Percentiles rank a stretch among this genome's conserved stretches.
Conservation (phyloP, 805 yeast species). For the Candida stauntonica region DNA sequence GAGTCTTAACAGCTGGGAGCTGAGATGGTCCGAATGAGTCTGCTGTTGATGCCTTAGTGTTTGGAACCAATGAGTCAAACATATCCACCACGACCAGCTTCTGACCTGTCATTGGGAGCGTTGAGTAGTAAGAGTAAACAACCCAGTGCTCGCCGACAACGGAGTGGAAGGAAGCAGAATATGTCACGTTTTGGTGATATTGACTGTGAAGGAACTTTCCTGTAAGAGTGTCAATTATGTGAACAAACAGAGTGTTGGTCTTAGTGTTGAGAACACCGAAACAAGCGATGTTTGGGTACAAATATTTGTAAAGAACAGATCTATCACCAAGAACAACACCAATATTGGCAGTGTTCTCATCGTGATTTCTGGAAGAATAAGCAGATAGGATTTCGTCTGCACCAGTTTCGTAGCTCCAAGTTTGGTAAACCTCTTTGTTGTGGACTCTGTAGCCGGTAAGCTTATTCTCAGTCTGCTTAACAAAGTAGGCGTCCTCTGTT, state of each 20-base stretch:
- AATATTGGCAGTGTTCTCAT: constrained; percentile 46
- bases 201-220: constrained; percentile 56
- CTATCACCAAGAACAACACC: constrained; percentile 70
- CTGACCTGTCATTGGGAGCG: constrained; percentile 44
- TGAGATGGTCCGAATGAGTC: constrained; percentile 31
- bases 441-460: constrained; percentile 24
- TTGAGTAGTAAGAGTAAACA: constrained; percentile 58
- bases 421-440: constrained; percentile 22
- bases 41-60: constrained; percentile 34
- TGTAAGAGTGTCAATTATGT: constrained; percentile 61
- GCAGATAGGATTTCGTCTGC: constrained; percentile 37
- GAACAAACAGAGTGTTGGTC: constrained; percentile 36
- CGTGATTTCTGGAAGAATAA: constrained; percentile 35
- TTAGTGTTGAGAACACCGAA: constrained; percentile 39
- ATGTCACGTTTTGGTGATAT: constrained; percentile 38
- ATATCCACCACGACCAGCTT: constrained; percentile 72
- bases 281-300: constrained; percentile 64
- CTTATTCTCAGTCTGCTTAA: constrained; percentile 23
- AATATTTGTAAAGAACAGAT: constrained; percentile 75
- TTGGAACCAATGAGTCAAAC: constrained; percentile 60
- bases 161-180: constrained; percentile 42
- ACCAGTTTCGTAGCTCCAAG: constrained; percentile 36
- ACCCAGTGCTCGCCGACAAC: constrained; percentile 83
- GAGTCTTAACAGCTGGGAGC: constrained; percentile 46
- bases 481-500: constrained; percentile 13